Percentiles rank a stretch among this genome's conserved stretches.
Conservation (phyloP, 345 rosid species). For the Ailanthus altissimus region DNA sequence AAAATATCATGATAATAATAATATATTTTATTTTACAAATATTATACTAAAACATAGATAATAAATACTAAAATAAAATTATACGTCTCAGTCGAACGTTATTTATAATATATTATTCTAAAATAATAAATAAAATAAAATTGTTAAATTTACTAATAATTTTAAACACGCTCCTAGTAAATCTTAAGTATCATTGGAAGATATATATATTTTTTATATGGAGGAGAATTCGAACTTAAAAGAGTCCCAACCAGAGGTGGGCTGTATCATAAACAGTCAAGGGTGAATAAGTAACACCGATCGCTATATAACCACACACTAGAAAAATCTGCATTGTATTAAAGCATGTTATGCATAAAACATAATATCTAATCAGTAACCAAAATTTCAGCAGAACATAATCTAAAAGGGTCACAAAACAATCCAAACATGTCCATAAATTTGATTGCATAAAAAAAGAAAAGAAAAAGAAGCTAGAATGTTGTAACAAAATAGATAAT, state of each 20-base stretch:
- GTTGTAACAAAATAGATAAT: neutral
- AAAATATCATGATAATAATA: no score
- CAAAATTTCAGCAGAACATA: conserved; percentile 23
- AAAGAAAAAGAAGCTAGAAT: conserved; percentile 7
- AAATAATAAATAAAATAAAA: no score
- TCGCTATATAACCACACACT: neutral
- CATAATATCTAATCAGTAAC: conserved; percentile 8
- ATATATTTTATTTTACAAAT: no score
- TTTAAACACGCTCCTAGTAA: no score
- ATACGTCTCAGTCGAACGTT: no score
- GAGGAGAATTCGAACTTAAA: no score
- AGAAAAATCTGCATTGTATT: conserved; percentile 3
- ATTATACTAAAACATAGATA: no score
- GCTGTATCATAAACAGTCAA: neutral
- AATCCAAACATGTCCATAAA: conserved; percentile 12
- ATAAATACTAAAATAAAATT: no score
- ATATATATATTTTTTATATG: no score
- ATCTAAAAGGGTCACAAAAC: conserved; percentile 3
- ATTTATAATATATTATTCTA: no score
- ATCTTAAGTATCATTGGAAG: no score
- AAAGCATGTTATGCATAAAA: conserved; percentile 10
- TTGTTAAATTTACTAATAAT: no score
- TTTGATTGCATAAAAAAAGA: conserved; percentile 8
- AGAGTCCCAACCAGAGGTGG: neutral
- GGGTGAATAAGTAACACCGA: neutral